Base-by-base conservation (phyloP, 768 basidiomycete genomes). In the Gelatoporia subvermispora region DNA sequence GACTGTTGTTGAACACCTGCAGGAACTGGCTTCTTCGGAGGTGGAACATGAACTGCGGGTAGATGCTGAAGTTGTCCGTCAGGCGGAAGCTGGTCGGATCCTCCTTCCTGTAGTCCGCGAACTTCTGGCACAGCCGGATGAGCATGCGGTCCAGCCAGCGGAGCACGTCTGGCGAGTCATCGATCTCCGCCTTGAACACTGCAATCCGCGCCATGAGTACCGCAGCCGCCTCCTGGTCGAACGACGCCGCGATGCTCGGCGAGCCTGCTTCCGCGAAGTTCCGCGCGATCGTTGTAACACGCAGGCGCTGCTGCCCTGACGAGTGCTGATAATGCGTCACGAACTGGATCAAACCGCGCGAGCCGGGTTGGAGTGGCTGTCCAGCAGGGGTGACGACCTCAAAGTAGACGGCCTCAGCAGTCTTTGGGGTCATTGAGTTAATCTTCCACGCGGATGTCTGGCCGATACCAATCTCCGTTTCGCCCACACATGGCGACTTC, bases 31-130 rank as follows among this genome's bases (percentile, higher is more conserved):
- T 93, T 65, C 96, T 75, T 50, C 95, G 78, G 52, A 99, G 69
- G 70, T 99, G 96, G 84, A 98, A 99, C 96, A 98, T 99, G 75
- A 99, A 99, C 64, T 98, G 96, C 15, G 96, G 96, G 67, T 99
- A 99, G 60, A 99, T 97, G 65, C 89, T 90, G 70, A 99, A 98
- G 68, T 96, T 96, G 65, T 96, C 93, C 48, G 82, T 76, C 55
- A 99, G 74, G 57, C 93, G 76, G 79, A 99, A 98, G 64, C 87
- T 92, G 34, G 84, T 79, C 9, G 96, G 89, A 64, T 98, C 96
- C 68, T 98, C 96, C 72, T 98, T 98, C 60, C 94, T 75, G 63
- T 98, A 99, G 63, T 97, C 94, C 42, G 96, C 96, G 61, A 98
- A 98, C 74, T 98, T 99, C 74, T 98, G 96, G 71, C 96, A 99